Conservation (phyloP, 768 basidiomycete species). For the Gloeophyllum trabeum region DNA sequence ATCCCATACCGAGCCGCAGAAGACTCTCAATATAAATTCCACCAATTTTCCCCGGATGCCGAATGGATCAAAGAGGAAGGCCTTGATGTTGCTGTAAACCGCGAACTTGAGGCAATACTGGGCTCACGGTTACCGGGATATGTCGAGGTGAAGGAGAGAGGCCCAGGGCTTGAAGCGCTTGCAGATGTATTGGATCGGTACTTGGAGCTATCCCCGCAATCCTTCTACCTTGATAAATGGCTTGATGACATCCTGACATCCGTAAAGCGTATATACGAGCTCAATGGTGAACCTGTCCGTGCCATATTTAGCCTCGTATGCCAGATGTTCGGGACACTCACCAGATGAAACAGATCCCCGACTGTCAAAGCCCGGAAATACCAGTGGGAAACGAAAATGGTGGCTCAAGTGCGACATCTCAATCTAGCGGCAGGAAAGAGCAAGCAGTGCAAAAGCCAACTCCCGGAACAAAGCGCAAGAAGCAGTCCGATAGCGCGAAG, state of each 20-base stretch:
- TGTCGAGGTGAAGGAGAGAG: not conserved
- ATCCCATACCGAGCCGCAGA: too few species aligned
- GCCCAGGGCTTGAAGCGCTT: not conserved
- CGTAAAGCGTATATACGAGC: not conserved
- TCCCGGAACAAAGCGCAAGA: too few species aligned
- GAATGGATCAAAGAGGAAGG: conserved; percentile 9
- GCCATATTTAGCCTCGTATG: too few species aligned
- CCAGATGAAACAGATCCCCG: not conserved
- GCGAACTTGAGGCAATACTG: not conserved
- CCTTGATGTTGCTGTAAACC: not conserved
- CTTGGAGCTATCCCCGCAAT: not conserved
- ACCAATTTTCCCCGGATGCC: conserved; percentile 3
- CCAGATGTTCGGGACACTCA: not conserved
- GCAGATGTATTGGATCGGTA: not conserved
- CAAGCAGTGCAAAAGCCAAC: not conserved
- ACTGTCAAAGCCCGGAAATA: not conserved
- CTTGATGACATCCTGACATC: not conserved
- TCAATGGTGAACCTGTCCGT: too few species aligned
- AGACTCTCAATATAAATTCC: not conserved
- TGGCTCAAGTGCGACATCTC: not conserved
- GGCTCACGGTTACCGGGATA: not conserved
- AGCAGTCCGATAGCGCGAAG: not conserved
- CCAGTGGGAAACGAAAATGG: too few species aligned
- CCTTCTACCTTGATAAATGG: not conserved
- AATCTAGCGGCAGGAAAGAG: not conserved